phyloP scores from a whole-genome alignment of 495 filamentous ascomycete genomes.

The Arthonia radiata region DNA sequence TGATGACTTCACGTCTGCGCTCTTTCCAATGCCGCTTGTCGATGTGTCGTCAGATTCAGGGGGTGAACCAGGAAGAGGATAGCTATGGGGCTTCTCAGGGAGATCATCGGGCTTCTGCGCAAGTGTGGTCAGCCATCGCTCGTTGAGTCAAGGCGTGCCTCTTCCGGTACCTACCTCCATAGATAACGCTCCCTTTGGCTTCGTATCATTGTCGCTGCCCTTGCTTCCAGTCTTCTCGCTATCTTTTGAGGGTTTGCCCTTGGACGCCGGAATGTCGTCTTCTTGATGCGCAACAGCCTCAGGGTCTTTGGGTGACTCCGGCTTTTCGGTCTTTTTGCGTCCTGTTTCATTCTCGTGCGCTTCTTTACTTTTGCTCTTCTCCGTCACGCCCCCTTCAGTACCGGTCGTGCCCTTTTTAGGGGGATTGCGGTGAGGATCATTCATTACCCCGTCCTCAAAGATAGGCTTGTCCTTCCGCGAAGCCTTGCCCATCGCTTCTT shows the following conservation, averaged over 20 bases:
- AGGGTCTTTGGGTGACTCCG: conserved; percentile 63
- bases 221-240: conserved; percentile 9
- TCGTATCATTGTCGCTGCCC: conserved; percentile 16
- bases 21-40: conserved; percentile 21
- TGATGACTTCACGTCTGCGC: conserved; percentile 37
- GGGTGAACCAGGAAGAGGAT: conserved; percentile 33
- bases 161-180: conserved; percentile 33
- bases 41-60: neutral
- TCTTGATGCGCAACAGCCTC: conserved; percentile 27
- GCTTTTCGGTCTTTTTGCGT: conserved; percentile 41
- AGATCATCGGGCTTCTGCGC: conserved; percentile 59
- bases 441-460: conserved; percentile 90
- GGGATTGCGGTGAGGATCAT: conserved; percentile 44
- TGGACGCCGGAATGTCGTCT: conserved; percentile 15
- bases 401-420: conserved; percentile 71
- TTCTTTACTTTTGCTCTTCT: conserved; percentile 50
- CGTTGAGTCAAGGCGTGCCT: no score
- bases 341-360: conserved; percentile 32
- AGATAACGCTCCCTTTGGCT: conserved; percentile 23
- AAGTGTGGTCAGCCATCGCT: no score
- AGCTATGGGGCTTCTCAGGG: conserved; percentile 53
- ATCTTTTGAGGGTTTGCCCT: conserved; percentile 16
- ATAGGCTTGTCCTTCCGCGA: conserved; percentile 37
- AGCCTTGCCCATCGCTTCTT: conserved; percentile 5
- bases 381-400: conserved; percentile 64